Evolutionary conservation across 805 yeast genomes (phyloP).

Genomic region (Myxozyma geophila): DNA sequence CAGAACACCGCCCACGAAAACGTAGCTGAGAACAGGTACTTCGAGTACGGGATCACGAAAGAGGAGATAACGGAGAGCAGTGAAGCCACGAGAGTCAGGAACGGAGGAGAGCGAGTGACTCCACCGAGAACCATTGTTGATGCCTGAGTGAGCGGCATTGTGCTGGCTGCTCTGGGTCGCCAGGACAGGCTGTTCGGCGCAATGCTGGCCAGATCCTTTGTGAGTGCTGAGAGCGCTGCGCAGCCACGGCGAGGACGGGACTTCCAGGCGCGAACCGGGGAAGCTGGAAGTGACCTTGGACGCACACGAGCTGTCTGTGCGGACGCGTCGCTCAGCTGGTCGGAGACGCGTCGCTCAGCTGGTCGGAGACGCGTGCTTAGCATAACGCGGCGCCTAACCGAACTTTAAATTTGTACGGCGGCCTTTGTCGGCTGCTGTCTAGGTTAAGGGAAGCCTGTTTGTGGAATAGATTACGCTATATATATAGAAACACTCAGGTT

Average conservation of each 20-base stretch:
- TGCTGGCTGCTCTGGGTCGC: background rate
- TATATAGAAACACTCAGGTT: too few relatives aligned
- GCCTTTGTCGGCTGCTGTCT: background rate
- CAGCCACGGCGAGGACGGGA: too few relatives aligned
- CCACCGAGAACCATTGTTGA: slow-evolving; percentile 4
- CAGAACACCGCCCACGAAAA: slow-evolving; percentile 36
- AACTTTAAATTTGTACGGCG: background rate
- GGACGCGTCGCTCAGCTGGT: too few relatives aligned
- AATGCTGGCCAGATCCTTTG: background rate
- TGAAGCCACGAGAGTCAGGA: slow-evolving; percentile 35
- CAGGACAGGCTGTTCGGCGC: background rate
- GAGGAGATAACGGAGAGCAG: slow-evolving; percentile 30
- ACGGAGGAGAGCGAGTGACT: slow-evolving; percentile 31
- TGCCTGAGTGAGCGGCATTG: background rate
- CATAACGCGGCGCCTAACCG: too few relatives aligned
- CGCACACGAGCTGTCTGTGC: too few relatives aligned
- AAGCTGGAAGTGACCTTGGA: too few relatives aligned
- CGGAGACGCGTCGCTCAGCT: too few relatives aligned
- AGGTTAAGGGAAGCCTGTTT: too few relatives aligned
- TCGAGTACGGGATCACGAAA: slow-evolving; percentile 35
- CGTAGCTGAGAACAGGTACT: slow-evolving; percentile 33
- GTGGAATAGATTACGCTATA: too few relatives aligned
- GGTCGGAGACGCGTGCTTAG: too few relatives aligned
- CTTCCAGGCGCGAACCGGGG: too few relatives aligned
- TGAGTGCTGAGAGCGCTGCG: too few relatives aligned